These are phyloP conservation scores for Marchantia polymorpha DNA, from an alignment of 225 moss, liverwort and hornwort species.

Conservation along the genomic window DNA sequence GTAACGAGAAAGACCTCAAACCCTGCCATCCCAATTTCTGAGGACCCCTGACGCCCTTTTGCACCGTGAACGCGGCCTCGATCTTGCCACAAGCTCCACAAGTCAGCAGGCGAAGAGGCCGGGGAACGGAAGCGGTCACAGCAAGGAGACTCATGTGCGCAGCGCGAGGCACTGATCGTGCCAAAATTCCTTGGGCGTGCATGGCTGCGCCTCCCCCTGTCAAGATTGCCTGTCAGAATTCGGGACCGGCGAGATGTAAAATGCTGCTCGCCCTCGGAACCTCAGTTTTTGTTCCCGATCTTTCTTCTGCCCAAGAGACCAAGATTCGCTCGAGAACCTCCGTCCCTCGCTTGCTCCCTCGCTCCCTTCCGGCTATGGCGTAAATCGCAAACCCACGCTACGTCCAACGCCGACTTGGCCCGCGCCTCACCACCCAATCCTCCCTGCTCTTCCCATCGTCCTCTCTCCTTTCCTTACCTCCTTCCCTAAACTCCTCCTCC, in stretches of 20 bases:
- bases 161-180: constrained; percentile 29
- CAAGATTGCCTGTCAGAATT: constrained; percentile 1
- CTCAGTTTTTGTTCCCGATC: background rate
- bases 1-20: constrained; percentile 28
- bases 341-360: too few relatives aligned
- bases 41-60: constrained; percentile 6
- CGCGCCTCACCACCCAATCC: constrained; percentile 15
- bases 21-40: constrained; percentile 36
- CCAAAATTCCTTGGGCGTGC: constrained; percentile 39
- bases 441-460: too few relatives aligned
- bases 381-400: background rate
- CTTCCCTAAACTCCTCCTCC: too few relatives aligned
- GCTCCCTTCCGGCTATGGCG: background rate
- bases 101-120: background rate
- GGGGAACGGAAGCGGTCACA: background rate
- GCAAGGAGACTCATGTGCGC: constrained; percentile 23
- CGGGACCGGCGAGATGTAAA: too few relatives aligned
- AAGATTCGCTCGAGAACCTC: background rate
- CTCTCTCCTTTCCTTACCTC: too few relatives aligned
- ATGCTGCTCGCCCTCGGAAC: background rate
- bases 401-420: constrained; percentile 5
- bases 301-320: background rate
- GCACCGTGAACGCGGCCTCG: background rate
- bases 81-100: background rate
- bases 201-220: constrained; percentile 39